phyloP scores from a whole-genome alignment of 345 rosid species.

The Heritiera fomes region DNA sequence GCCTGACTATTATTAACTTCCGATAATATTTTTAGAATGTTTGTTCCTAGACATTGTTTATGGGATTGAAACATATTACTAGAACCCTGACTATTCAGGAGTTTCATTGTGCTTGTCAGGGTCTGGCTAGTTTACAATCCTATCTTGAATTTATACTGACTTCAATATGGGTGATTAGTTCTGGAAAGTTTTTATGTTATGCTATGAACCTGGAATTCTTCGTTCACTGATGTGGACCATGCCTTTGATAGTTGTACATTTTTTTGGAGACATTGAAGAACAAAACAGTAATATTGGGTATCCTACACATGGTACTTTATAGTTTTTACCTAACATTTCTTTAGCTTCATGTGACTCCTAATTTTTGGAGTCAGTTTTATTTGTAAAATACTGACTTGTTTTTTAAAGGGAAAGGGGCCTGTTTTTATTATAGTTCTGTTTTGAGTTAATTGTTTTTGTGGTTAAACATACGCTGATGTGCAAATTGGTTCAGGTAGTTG shows the following conservation, averaged over 20 bases:
- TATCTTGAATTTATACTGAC: background rate
- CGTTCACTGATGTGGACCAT: background rate
- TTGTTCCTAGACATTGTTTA: background rate
- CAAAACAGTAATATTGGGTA: background rate
- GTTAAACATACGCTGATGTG: constrained; percentile 29
- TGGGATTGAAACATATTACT: constrained; percentile 9
- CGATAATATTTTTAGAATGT: background rate
- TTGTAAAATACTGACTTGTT: background rate
- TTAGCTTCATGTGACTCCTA: background rate
- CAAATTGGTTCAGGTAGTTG: constrained; percentile 70
- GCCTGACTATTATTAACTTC: background rate
- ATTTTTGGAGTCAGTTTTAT: background rate
- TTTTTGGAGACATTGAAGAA: background rate
- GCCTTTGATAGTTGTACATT: background rate
- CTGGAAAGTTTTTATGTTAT: background rate
- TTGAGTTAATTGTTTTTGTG: constrained; percentile 3
- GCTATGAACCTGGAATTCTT: background rate
- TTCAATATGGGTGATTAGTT: background rate
- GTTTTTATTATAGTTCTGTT: constrained; percentile 10
- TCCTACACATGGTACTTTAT: background rate
- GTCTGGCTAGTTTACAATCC: background rate
- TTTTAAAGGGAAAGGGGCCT: background rate
- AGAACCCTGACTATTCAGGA: background rate
- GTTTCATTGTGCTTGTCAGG: background rate
- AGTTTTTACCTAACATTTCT: background rate